Base-by-base conservation (phyloP, 352 stramenopile genomes). In the Thalassiosira hispida region DNA sequence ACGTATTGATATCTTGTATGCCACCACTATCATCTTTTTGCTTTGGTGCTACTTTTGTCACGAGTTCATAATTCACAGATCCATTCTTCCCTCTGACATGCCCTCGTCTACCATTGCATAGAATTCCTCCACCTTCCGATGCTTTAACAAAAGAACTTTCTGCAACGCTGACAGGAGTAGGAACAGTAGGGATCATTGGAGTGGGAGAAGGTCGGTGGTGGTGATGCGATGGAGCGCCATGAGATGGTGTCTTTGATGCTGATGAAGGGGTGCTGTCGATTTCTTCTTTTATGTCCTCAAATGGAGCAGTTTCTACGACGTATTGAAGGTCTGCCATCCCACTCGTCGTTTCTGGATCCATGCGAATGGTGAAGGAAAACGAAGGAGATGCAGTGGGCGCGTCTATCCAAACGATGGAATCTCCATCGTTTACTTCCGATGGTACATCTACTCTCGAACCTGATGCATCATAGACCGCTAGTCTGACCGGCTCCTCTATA, bases 241-340 rank as follows among this genome's bases (percentile, higher is more conserved):
- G 35, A 29, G 49, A 0, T 62, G 18, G 59, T 31, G 25, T n/a
- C 29, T 1, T 31, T 38, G 59, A 49, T 67, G 31, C 12, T 23
- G 63, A 16, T n/a, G 29, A 53, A 47, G 8, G 53, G 11, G 3
- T 44, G 12, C 29, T 22, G 6, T 18, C 52, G 14, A 38, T 47
- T 57, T 22, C 2, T 11, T 16, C 35, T 14, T 71, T 65, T n/a
- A 38, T 9, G n/a, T 64, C 49, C 18, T 66, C 6, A 64, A 84
- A 84, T 46, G 62, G 63, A 16, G 46, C 31, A 14, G 76, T 69
- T 53, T 76, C 76, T 1, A 84, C 68, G 14, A 84, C 62, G 55
- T 67, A 84, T 46, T 84, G 76, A 64, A 84, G 62, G 46, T 79
- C 76, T 47, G 76, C 65, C 35, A 84, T 27, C 47, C 44, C 47